phyloP scores from a whole-genome alignment of 768 basidiomycete genomes.

The Naganishia kalamii region DNA sequence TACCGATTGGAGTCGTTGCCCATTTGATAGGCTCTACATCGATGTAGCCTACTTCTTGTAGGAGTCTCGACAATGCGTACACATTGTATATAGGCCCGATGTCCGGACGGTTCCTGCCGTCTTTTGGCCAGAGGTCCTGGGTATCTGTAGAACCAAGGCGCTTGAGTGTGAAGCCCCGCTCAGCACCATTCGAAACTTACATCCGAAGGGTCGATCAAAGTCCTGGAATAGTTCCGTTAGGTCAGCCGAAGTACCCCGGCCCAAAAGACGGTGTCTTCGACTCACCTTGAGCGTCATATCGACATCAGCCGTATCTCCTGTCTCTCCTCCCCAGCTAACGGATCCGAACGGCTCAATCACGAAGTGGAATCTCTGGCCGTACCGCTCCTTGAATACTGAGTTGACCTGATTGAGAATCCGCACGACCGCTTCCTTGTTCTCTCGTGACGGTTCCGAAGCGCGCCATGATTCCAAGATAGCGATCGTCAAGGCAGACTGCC shows the following conservation, averaged over 20 bases:
- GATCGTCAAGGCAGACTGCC: not conserved
- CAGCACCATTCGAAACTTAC: constrained; percentile 19
- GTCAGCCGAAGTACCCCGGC: not conserved
- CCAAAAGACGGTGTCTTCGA: constrained; percentile 8
- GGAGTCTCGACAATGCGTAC: constrained; percentile 12
- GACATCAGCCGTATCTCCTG: constrained; percentile 40
- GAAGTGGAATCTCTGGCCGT: constrained; percentile 24
- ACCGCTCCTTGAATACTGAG: constrained; percentile 4
- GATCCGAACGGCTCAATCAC: constrained; percentile 45
- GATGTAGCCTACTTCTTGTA: constrained; percentile 20
- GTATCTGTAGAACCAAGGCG: constrained; percentile 2
- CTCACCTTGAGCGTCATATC: constrained; percentile 37
- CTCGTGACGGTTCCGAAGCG: not conserved
- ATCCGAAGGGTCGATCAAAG: constrained; percentile 35
- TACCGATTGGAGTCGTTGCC: constrained; percentile 39
- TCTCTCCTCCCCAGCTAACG: constrained; percentile 44
- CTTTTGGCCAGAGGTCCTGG: constrained; percentile 16
- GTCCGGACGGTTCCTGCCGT: not conserved
- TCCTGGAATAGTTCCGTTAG: constrained; percentile 24
- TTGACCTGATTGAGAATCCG: constrained; percentile 20
- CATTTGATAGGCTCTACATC: constrained; percentile 30
- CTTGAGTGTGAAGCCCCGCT: not conserved
- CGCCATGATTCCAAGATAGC: constrained; percentile 15
- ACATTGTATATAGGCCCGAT: constrained; percentile 24
- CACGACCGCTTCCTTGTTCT: constrained; percentile 1